Evolutionary conservation across 805 yeast genomes (phyloP), one percentile per base, ranked within the genome.

Genomic region (Candida sonorensis): DNA sequence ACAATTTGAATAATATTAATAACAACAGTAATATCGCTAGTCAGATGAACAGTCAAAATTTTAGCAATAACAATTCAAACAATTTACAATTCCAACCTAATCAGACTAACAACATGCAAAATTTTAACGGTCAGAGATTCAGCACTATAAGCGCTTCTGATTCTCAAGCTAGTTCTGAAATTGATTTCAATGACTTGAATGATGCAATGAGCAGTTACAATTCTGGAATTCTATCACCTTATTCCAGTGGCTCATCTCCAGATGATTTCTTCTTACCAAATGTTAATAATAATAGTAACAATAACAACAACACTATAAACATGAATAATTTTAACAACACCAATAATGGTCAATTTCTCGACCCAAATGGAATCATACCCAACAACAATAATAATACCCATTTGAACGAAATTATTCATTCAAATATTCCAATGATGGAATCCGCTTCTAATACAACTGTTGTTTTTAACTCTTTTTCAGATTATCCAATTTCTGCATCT

Each of bases 181-280:
- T 54, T 7, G 50, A 53, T 33, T 50, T 52, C 17, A 46, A 48
- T 17, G 60, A 56, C 12, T 33, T 55, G 10, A 53, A 53, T 31
- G 59, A 55, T 35, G 59, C 55, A 2, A 37, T 48, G 41, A 46
- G 52, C 27, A 48, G 53, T 15, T 41, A 55, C 26, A 46, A 48
- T 24, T 51, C 60, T 2, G 51, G 55, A 1, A 48, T 53, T 4
- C 31, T 57, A 16, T 57, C 62, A 3, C 62, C 64, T 8, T 57
- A 55, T 34, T 55, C 61, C 8, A 44, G 53, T 8, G 64, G 61
- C 7, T 59, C 64, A 2, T 58, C 63, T 3, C 64, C 64, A 4
- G 64, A 58, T 30, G 59, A 48, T 12, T 48, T 56, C 27, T 43
- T 58, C n/a, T 41, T 54, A 7, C 16, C 29, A 11, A 41, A n/a